phyloP scores from a whole-genome alignment of 2,329 filamentous ascomycete species.

The Aspergillus aculeatinus region DNA sequence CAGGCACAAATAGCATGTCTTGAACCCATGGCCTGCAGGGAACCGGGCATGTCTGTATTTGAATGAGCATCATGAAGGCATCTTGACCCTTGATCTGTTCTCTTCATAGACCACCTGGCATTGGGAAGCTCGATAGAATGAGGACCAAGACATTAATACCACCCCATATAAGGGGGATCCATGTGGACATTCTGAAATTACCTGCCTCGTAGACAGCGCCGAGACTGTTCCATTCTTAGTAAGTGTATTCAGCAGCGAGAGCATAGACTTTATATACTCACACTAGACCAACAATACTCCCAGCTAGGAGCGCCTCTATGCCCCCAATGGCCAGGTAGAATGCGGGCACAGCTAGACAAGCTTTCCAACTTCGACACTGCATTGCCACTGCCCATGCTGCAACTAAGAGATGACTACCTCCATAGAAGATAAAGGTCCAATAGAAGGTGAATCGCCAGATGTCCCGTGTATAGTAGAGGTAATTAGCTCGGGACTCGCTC shows the following conservation, averaged over 20 bases:
- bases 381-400: constrained; percentile 70
- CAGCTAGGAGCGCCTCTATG: constrained; percentile 74
- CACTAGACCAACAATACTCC: constrained; percentile 78
- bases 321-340: constrained; percentile 70
- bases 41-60: neutral
- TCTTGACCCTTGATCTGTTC: neutral
- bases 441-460: constrained; percentile 84
- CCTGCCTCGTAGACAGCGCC: constrained; percentile 79
- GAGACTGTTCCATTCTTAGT: constrained; percentile 53
- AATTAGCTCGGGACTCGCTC: constrained; percentile 55
- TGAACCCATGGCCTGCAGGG: neutral
- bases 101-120: constrained; percentile 76
- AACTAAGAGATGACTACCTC: constrained; percentile 70
- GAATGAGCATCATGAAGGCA: neutral
- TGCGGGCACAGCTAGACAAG: constrained; percentile 69
- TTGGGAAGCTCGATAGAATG: constrained; percentile 86
- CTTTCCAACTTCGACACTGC: constrained; percentile 54
- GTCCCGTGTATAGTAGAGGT: constrained; percentile 72
- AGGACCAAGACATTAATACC: constrained; percentile 79
- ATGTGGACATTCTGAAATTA: constrained; percentile 88
- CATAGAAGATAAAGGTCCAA: constrained; percentile 82
- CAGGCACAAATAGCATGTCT: constrained; percentile 30
- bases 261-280: constrained; percentile 46
- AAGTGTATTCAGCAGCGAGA: neutral
- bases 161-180: constrained; percentile 88